These are phyloP conservation scores for Rubroboletus satanas DNA, from an alignment of 768 basidiomycete genomes.

Conservation along the genomic window DNA sequence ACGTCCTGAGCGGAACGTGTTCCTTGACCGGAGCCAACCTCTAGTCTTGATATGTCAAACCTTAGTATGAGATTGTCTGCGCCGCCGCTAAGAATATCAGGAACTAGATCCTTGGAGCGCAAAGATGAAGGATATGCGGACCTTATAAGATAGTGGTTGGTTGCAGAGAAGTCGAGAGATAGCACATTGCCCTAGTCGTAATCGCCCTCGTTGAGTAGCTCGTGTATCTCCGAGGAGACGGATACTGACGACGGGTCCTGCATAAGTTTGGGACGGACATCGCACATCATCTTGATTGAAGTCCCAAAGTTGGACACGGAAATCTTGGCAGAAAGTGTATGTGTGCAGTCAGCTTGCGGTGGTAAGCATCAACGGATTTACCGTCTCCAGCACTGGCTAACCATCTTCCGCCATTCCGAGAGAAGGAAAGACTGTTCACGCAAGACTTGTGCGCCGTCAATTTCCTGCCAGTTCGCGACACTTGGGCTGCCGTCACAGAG, in stretches of 20 bases:
- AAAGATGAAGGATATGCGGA: constrained; percentile 36
- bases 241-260: constrained; percentile 40
- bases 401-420: constrained; percentile 56
- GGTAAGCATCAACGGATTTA: constrained; percentile 30
- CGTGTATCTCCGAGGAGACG: constrained; percentile 27
- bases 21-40: constrained; percentile 5
- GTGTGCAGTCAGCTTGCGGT: constrained; percentile 10
- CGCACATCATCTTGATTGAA: constrained; percentile 56
- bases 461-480: constrained; percentile 23
- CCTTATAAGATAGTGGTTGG: constrained; percentile 62
- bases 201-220: constrained; percentile 11
- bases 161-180: constrained; percentile 64
- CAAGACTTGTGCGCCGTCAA: constrained; percentile 53
- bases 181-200: constrained; percentile 62
- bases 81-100: constrained; percentile 44
- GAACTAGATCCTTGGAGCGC: constrained; percentile 3
- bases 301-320: constrained; percentile 58
- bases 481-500: constrained; percentile 1
- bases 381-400: constrained; percentile 70
- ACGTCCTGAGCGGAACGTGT: constrained; percentile 18
- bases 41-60: constrained; percentile 48
- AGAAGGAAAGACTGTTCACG: constrained; percentile 61
- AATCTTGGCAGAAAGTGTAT: constrained; percentile 39
- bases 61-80: constrained; percentile 48
- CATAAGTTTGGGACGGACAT: constrained; percentile 39